These are phyloP conservation scores for Rhizopus arrhizus DNA, from an alignment of 371 early-diverging fungal genomes.

Conservation along the genomic window DNA sequence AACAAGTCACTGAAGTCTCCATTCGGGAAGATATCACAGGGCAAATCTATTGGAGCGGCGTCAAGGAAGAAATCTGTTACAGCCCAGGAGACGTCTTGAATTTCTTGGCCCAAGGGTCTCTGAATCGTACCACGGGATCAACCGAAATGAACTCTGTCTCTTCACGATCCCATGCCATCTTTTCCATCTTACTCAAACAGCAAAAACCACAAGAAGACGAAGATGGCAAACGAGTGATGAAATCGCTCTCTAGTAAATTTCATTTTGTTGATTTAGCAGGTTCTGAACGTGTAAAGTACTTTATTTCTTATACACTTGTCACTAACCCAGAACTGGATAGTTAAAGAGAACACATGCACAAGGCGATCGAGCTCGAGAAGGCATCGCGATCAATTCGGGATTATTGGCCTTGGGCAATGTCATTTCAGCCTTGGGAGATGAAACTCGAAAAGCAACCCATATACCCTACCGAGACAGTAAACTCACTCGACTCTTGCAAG, in stretches of 20 bases:
- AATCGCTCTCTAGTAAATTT: constrained; percentile 67
- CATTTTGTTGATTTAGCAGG: constrained; percentile 99
- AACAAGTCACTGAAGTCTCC: constrained; percentile 44
- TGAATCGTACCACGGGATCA: constrained; percentile 84
- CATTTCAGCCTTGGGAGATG: constrained; percentile 92
- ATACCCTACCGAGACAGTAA: constrained; percentile 98
- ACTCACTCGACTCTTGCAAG: constrained; percentile 95
- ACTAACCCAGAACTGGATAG: constrained; percentile 15
- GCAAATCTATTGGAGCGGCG: constrained; percentile 84
- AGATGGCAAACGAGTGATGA: not conserved
- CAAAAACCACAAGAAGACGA: constrained; percentile 41
- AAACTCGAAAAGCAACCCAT: constrained; percentile 59
- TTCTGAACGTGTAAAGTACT: constrained; percentile 75
- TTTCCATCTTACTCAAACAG: constrained; percentile 81
- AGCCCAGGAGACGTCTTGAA: constrained; percentile 74
- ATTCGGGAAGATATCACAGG: constrained; percentile 91
- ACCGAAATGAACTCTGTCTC: constrained; percentile 96
- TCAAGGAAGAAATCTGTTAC: constrained; percentile 73
- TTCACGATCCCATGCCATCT: constrained; percentile 96
- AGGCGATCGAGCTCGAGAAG: constrained; percentile 95
- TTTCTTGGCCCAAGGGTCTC: constrained; percentile 70
- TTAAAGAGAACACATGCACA: constrained; percentile 91
- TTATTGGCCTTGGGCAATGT: constrained; percentile 97
- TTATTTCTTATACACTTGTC: not conserved
- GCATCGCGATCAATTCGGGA: constrained; percentile 96